Conservation (phyloP, 169 alveolate genomes). For the Eimeria sp. region DNA sequence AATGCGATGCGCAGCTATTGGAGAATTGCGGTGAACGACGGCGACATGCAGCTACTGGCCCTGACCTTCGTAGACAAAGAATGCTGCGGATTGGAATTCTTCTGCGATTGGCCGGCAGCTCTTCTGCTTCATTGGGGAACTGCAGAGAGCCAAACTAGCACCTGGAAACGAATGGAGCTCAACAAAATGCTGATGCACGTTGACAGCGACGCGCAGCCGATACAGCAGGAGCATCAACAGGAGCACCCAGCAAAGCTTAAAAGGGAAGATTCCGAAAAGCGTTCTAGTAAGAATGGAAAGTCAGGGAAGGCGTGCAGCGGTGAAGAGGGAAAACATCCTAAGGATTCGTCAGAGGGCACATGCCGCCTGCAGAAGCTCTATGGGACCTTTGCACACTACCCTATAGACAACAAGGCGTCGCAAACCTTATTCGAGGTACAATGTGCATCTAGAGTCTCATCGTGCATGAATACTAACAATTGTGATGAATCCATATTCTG, state of each 20-base stretch:
- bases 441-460: neutral
- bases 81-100: conserved; percentile 57
- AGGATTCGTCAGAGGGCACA: neutral
- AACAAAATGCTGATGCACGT: conserved; percentile 64
- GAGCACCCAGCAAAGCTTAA: neutral
- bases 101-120: conserved; percentile 73
- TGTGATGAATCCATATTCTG: neutral
- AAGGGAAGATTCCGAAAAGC: neutral
- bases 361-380: conserved; percentile 38
- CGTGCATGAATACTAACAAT: neutral
- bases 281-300: neutral
- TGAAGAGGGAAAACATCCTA: neutral
- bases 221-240: neutral
- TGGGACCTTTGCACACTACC: conserved; percentile 63
- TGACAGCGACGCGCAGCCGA: neutral
- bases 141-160: neutral
- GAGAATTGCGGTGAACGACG: conserved; percentile 61
- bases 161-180: conserved; percentile 71
- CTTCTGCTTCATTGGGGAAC: conserved; percentile 71
- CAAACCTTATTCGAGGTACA: conserved; percentile 66
- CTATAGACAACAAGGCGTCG: conserved; percentile 52
- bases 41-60: conserved; percentile 50
- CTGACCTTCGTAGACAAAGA: conserved; percentile 56
- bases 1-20: conserved; percentile 35
- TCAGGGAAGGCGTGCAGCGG: conserved; percentile 14